Evolutionary conservation across 352 stramenopile species (phyloP).

Genomic region (Halophytophthora batemanensis): DNA sequence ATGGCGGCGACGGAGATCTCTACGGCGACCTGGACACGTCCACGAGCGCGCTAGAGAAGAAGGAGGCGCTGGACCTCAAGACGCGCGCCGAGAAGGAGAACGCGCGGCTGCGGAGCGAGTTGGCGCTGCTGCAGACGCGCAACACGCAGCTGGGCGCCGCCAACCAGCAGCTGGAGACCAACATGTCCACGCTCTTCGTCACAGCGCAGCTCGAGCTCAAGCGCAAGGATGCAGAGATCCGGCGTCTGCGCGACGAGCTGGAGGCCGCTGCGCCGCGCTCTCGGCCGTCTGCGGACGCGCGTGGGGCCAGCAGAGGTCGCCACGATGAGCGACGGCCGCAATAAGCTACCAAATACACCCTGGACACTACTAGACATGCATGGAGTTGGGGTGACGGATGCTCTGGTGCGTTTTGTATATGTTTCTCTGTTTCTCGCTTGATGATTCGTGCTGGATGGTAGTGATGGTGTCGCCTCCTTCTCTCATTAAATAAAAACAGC

Average conservation of each 20-base stretch:
- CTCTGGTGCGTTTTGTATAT: neutral
- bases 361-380: too few relatives aligned
- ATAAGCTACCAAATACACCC: too few relatives aligned
- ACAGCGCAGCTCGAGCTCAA: constrained; percentile 74
- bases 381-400: too few relatives aligned
- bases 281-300: neutral
- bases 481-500: constrained; percentile 46
- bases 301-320: too few relatives aligned
- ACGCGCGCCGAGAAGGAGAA: constrained; percentile 53
- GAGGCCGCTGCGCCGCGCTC: constrained; percentile 10
- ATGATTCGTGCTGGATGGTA: too few relatives aligned
- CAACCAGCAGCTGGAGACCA: constrained; percentile 62
- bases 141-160: constrained; percentile 57
- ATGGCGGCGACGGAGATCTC: constrained; percentile 42
- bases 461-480: constrained; percentile 12
- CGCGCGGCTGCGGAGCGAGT: constrained; percentile 40
- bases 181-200: constrained; percentile 71
- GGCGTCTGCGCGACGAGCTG: constrained; percentile 52
- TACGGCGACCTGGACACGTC: constrained; percentile 85
- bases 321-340: too few relatives aligned
- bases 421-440: constrained; percentile 5
- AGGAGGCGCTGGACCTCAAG: constrained; percentile 55
- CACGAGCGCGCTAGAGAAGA: constrained; percentile 60
- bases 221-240: constrained; percentile 79
- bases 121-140: constrained; percentile 59